Evolutionary conservation across 2,329 filamentous ascomycete species (phyloP).

Genomic region (Fusarium napiforme): DNA sequence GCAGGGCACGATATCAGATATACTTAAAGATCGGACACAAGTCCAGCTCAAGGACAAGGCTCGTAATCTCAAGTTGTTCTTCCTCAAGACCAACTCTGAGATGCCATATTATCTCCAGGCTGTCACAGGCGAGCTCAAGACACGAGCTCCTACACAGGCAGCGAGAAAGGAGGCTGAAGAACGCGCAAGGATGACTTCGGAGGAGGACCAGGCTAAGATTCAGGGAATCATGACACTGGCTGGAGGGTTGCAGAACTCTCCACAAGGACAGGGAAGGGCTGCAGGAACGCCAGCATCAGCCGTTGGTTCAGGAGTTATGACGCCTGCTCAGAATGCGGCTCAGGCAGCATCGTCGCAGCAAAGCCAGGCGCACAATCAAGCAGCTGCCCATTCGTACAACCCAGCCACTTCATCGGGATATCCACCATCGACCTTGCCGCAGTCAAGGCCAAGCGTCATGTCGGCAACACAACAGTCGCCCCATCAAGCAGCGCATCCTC

Average conservation of each 20-base stretch:
- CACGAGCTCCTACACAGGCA: constrained; percentile 80
- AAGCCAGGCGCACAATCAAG: constrained; percentile 27
- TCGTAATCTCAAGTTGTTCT: constrained; percentile 88
- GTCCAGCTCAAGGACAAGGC: constrained; percentile 95
- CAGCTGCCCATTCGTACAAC: constrained; percentile 27
- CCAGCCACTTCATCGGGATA: constrained; percentile 40
- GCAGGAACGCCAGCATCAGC: constrained; percentile 41
- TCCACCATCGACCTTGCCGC: constrained; percentile 44
- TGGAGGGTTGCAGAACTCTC: constrained; percentile 60
- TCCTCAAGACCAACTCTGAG: constrained; percentile 89
- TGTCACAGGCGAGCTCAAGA: constrained; percentile 91
- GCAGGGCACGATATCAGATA: constrained; percentile 81
- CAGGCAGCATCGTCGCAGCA: constrained; percentile 42
- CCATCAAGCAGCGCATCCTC: constrained; percentile 37
- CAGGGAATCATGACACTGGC: constrained; percentile 69
- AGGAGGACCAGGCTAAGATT: constrained; percentile 69
- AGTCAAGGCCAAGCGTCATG: constrained; percentile 42
- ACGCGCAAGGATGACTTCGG: constrained; percentile 66
- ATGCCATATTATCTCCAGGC: constrained; percentile 89
- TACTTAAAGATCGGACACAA: constrained; percentile 88
- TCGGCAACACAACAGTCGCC: constrained; percentile 47
- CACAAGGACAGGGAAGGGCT: constrained; percentile 46
- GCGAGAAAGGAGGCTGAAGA: constrained; percentile 75
- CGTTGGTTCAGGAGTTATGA: constrained; percentile 47
- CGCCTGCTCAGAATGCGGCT: constrained; percentile 48